Percentiles rank a stretch among this genome's conserved stretches.
phyloP scores from a whole-genome alignment of 371 early-diverging fungal species.

The Rhizopus sp. region DNA sequence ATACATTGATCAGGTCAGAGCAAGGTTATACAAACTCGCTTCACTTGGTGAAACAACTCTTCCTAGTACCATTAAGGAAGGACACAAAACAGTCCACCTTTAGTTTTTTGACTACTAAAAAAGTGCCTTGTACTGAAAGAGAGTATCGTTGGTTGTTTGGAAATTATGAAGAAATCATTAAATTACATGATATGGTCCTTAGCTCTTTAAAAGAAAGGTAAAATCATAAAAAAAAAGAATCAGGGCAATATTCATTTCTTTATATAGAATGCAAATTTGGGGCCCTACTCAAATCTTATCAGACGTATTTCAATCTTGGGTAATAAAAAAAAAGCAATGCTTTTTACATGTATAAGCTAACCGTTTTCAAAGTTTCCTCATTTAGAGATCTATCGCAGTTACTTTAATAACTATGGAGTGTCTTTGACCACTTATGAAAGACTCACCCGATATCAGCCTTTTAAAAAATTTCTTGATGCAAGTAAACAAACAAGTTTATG shows the following conservation, averaged over 20 bases:
- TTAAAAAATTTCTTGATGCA: slow-evolving; percentile 51
- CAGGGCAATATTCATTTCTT: neutral
- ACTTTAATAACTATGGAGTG: slow-evolving; percentile 42
- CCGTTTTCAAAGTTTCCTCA: slow-evolving; percentile 34
- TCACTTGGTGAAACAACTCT: slow-evolving; percentile 28
- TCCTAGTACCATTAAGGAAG: slow-evolving; percentile 34
- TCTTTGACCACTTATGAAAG: slow-evolving; percentile 47
- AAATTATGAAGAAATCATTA: slow-evolving; percentile 40
- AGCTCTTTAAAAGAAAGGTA: slow-evolving; percentile 40
- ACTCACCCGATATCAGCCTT: slow-evolving; percentile 41
- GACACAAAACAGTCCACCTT: slow-evolving; percentile 33
- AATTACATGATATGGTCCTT: slow-evolving; percentile 32
- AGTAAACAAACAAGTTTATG: slow-evolving; percentile 12
- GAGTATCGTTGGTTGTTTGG: slow-evolving; percentile 47
- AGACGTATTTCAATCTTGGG: slow-evolving; percentile 33
- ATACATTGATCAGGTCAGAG: slow-evolving; percentile 35
- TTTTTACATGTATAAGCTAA: neutral
- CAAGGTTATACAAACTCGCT: slow-evolving; percentile 40
- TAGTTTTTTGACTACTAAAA: slow-evolving; percentile 40
- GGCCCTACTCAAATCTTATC: slow-evolving; percentile 38
- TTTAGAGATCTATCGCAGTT: slow-evolving; percentile 33
- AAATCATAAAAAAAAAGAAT: slow-evolving; percentile 4
- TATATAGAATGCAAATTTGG: slow-evolving; percentile 31
- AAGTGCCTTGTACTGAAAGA: slow-evolving; percentile 42
- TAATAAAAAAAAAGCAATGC: slow-evolving; percentile 11